Evolutionary conservation across 345 rosid genomes (phyloP).

Genomic region (Cardamine occulta): DNA sequence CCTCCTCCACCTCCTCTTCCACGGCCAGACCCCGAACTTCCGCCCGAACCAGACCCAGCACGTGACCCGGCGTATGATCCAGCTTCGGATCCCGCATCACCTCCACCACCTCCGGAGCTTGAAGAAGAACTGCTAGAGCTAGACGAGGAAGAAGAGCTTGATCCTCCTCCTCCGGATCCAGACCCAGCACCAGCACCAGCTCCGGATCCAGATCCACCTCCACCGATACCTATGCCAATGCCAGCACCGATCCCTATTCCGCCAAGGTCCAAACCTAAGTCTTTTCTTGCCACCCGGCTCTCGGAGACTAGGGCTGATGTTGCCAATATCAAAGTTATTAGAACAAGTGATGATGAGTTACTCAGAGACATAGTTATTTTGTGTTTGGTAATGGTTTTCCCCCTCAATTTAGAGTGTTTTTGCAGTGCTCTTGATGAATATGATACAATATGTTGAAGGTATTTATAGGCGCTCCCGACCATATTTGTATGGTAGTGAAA

Average conservation of each 20-base stretch:
- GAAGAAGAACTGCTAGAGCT: constrained; percentile 61
- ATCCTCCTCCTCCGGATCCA: constrained; percentile 60
- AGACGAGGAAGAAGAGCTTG: constrained; percentile 53
- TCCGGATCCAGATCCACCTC: constrained; percentile 63
- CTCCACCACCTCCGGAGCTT: constrained; percentile 55
- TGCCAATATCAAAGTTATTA: constrained; percentile 37
- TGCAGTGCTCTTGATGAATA: constrained; percentile 35
- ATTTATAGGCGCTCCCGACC: constrained; percentile 39
- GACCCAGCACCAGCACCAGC: constrained; percentile 72
- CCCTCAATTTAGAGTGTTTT: constrained; percentile 15
- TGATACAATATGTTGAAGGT: constrained; percentile 23
- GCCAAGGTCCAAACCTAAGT: constrained; percentile 76
- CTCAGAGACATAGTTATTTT: constrained; percentile 30
- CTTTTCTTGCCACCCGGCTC: constrained; percentile 70
- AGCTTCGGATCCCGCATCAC: constrained; percentile 62
- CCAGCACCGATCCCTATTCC: constrained; percentile 77
- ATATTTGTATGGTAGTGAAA: constrained; percentile 9
- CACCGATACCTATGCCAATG: constrained; percentile 73
- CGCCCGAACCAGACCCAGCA: constrained; percentile 59
- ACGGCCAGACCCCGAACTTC: constrained; percentile 41
- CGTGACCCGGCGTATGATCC: constrained; percentile 74
- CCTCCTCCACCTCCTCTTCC: constrained; percentile 42
- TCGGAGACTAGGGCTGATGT: constrained; percentile 47
- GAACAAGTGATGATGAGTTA: constrained; percentile 33
- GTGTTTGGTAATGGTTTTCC: constrained; percentile 7